phyloP scores from a whole-genome alignment of 495 filamentous ascomycete species.

The Podospora australis region DNA sequence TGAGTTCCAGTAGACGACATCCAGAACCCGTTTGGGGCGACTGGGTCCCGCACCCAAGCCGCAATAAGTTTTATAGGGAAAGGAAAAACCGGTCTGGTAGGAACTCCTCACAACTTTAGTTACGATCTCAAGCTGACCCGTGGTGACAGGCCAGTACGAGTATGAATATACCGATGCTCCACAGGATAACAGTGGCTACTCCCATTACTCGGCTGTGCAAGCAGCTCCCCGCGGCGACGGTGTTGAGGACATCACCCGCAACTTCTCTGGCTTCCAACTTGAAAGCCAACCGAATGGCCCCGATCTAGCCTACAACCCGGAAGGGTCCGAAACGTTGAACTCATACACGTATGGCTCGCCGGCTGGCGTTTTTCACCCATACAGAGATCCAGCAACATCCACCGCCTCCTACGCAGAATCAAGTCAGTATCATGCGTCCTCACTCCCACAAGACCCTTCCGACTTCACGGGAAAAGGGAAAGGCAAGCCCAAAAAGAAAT shows the following conservation, averaged over 20 bases:
- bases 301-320: not conserved
- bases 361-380: not conserved
- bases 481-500: not conserved
- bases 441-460: not conserved
- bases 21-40: constrained; percentile 10
- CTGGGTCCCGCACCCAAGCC: constrained; percentile 5
- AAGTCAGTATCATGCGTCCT: not conserved
- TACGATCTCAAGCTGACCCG: not conserved
- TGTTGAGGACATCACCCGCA: constrained; percentile 4
- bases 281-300: not conserved
- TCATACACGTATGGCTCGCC: constrained; percentile 7
- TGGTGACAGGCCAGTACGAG: constrained; percentile 6
- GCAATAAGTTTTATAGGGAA: constrained; percentile 1
- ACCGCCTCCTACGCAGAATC: not conserved
- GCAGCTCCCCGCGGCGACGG: constrained; percentile 5
- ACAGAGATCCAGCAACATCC: not conserved
- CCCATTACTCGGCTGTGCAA: not conserved
- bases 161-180: constrained; percentile 3
- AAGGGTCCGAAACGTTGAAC: not conserved
- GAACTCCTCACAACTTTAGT: not conserved
- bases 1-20: constrained; percentile 12
- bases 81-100: constrained; percentile 12
- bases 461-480: constrained; percentile 1
- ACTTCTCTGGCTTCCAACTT: constrained; percentile 4
- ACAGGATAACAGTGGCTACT: not conserved